Conservation (phyloP, 1,284 basidiomycete genomes). For the Ustilago shanxiensis region DNA sequence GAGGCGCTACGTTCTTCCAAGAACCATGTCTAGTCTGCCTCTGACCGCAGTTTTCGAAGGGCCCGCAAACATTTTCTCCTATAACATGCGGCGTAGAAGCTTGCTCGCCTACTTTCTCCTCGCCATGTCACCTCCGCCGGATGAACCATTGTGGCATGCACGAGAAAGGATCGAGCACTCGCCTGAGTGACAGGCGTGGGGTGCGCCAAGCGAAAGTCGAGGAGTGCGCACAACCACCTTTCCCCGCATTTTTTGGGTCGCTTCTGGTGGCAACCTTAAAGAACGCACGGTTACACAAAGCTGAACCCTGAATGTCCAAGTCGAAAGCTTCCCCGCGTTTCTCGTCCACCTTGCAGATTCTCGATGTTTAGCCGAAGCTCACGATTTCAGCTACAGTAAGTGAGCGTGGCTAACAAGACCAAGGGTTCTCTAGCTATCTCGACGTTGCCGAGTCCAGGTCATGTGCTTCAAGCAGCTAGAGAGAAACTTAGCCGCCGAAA, state of each 20-base stretch:
- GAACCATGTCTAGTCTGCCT: too few relatives aligned
- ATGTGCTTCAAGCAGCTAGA: not conserved
- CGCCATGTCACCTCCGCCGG: constrained; percentile 2
- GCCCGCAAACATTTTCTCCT: too few relatives aligned
- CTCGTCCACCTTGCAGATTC: not conserved
- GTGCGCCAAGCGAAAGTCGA: not conserved
- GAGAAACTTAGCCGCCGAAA: not conserved
- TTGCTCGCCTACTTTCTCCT: too few relatives aligned
- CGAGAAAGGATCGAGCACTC: not conserved
- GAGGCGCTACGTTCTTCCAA: too few relatives aligned
- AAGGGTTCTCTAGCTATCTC: not conserved
- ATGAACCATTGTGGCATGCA: not conserved
- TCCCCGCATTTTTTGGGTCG: not conserved
- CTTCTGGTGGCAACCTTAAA: not conserved
- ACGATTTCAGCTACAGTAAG: too few relatives aligned
- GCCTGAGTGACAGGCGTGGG: not conserved
- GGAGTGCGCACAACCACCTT: not conserved
- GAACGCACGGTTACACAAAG: not conserved
- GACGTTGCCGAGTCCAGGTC: not conserved
- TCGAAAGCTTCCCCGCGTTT: constrained; percentile 2
- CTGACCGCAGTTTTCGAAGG: too few relatives aligned
- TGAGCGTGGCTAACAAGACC: too few relatives aligned
- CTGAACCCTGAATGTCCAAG: not conserved
- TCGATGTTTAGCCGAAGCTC: constrained; percentile 1
- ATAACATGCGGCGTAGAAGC: too few relatives aligned